Percentiles rank a stretch among this genome's conserved stretches.
phyloP scores from a whole-genome alignment of 768 basidiomycete genomes.

The Thelephora ganbajun region DNA sequence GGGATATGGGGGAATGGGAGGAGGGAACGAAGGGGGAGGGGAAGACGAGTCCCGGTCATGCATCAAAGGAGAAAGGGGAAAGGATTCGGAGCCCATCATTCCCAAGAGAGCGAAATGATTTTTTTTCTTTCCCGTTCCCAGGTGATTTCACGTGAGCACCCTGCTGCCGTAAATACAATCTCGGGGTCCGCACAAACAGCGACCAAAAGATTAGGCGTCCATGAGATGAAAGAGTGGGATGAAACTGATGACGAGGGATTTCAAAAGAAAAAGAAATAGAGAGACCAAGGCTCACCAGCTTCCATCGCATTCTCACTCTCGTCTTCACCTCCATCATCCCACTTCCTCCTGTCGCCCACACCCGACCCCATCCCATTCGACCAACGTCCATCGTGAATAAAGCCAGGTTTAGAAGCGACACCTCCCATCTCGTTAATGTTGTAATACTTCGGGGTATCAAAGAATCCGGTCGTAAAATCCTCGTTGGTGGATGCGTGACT shows the following conservation, averaged over 20 bases:
- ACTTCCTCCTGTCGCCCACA: constrained; percentile 14
- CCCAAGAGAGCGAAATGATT: too few relatives aligned
- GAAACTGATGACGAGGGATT: not conserved
- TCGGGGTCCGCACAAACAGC: not conserved
- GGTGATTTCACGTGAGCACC: constrained; percentile 1
- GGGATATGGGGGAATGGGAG: not conserved
- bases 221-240: not conserved
- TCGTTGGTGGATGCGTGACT: constrained; percentile 37
- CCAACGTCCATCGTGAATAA: too few relatives aligned
- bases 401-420: too few relatives aligned
- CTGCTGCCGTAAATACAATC: not conserved
- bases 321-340: constrained; percentile 10
- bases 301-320: constrained; percentile 32
- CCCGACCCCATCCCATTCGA: constrained; percentile 5
- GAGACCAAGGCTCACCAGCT: constrained; percentile 22
- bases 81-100: too few relatives aligned
- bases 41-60: too few relatives aligned
- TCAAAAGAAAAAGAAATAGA: not conserved
- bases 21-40: constrained; percentile 1
- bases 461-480: constrained; percentile 46
- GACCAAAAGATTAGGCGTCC: not conserved
- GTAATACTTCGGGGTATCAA: constrained; percentile 58
- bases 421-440: constrained; percentile 9
- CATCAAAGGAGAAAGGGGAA: too few relatives aligned
- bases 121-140: not conserved